Percentiles rank a stretch among this genome's conserved stretches.
These are phyloP conservation scores for Spinacia oleracea DNA, from an alignment of 179 eudicot species.

Conservation along the genomic window DNA sequence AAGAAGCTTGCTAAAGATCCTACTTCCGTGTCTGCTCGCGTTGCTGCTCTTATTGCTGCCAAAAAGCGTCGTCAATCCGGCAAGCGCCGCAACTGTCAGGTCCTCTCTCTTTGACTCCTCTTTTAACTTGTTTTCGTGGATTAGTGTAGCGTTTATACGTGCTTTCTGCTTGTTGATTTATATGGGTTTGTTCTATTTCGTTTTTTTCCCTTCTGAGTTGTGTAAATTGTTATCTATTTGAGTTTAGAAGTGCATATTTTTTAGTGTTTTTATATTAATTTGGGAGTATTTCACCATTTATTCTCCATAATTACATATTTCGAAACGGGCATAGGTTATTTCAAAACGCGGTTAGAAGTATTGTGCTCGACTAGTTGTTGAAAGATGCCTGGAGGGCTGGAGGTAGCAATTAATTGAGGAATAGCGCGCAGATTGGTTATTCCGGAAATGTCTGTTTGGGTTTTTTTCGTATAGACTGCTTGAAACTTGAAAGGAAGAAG, in stretches of 20 bases:
- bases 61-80: conserved; percentile 90
- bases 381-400: neutral
- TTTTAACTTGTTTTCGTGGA: neutral
- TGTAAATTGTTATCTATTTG: neutral
- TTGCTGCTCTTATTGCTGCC: conserved; percentile 84
- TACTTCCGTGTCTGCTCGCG: conserved; percentile 60
- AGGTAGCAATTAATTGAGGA: neutral
- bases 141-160: neutral
- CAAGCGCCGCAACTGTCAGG: conserved; percentile 86
- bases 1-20: conserved; percentile 49
- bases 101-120: conserved; percentile 1
- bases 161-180: neutral
- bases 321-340: neutral
- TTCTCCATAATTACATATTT: neutral
- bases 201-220: neutral
- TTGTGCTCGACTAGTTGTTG: neutral
- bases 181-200: neutral
- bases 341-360: neutral
- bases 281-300: neutral
- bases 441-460: neutral
- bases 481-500: neutral
- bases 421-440: too few species aligned
- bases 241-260: neutral
- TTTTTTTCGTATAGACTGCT: neutral
- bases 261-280: neutral